phyloP scores from a whole-genome alignment of 352 stramenopile species.

The Saprolegnia diclina region DNA sequence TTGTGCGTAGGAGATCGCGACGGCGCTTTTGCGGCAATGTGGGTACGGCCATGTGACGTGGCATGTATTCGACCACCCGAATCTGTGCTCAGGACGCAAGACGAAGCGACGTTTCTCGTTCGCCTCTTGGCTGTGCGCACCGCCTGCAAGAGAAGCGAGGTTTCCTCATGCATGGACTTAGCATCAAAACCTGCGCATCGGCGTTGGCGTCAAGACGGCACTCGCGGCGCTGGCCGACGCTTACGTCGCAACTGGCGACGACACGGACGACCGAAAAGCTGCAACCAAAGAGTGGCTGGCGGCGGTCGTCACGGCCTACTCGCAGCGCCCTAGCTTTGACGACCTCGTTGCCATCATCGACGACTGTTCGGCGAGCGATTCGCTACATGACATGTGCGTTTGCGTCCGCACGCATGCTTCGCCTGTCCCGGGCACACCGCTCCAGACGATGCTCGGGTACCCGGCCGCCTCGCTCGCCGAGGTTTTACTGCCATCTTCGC shows the following conservation, averaged over 20 bases:
- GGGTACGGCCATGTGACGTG: conserved; percentile 6
- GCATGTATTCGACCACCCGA: neutral
- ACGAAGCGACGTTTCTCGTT: conserved; percentile 59
- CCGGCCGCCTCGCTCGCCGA: conserved; percentile 52
- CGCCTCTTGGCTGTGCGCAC: conserved; percentile 65
- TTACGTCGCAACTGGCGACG: conserved; percentile 21
- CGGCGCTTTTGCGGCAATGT: conserved; percentile 52
- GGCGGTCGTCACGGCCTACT: conserved; percentile 58
- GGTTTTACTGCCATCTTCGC: conserved; percentile 30
- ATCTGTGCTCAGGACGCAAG: conserved; percentile 31
- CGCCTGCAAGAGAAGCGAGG: no score
- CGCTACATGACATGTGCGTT: conserved; percentile 29
- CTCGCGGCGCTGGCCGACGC: conserved; percentile 55
- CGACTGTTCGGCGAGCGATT: conserved; percentile 26
- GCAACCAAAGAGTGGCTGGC: conserved; percentile 44
- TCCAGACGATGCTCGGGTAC: conserved; percentile 78
- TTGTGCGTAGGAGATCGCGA: conserved; percentile 34
- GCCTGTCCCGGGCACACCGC: conserved; percentile 47
- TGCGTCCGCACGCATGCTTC: conserved; percentile 29
- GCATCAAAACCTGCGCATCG: conserved; percentile 80
- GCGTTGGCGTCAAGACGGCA: conserved; percentile 77
- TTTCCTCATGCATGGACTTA: conserved; percentile 29
- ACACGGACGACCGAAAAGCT: neutral
- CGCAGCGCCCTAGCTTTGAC: conserved; percentile 66
- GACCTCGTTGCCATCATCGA: conserved; percentile 34